phyloP scores from a whole-genome alignment of 768 basidiomycete species.

The Russula ochroleuca region DNA sequence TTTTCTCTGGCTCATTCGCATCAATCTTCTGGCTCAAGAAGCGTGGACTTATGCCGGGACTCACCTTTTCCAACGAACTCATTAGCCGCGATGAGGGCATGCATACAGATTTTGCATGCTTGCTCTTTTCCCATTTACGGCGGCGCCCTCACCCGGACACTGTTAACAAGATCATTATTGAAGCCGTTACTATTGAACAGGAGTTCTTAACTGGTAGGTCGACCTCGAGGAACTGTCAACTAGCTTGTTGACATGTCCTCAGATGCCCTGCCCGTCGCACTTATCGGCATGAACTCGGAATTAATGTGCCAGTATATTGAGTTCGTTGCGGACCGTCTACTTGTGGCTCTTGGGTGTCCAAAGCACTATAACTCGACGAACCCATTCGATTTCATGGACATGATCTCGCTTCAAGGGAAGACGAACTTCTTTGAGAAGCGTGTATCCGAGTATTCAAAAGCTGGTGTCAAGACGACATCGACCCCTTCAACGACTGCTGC shows the following conservation, averaged over 20 bases:
- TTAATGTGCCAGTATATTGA: slow-evolving; percentile 94
- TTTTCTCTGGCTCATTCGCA: slow-evolving; percentile 93
- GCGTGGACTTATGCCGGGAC: slow-evolving; percentile 93
- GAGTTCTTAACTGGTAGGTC: slow-evolving; percentile 75
- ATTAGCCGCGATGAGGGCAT: slow-evolving; percentile 95
- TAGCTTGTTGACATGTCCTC: neutral
- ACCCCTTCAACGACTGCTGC: slow-evolving; percentile 1
- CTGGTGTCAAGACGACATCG: slow-evolving; percentile 41
- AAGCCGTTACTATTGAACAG: slow-evolving; percentile 84
- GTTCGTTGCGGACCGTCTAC: slow-evolving; percentile 85
- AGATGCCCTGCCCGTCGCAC: slow-evolving; percentile 79
- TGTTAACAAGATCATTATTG: slow-evolving; percentile 63
- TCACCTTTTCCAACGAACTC: slow-evolving; percentile 95
- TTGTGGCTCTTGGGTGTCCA: slow-evolving; percentile 76
- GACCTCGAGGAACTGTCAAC: neutral
- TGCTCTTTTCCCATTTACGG: slow-evolving; percentile 79
- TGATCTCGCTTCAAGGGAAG: slow-evolving; percentile 94
- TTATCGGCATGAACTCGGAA: slow-evolving; percentile 88
- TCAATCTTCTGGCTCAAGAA: slow-evolving; percentile 98
- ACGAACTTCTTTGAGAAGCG: slow-evolving; percentile 97
- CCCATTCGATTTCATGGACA: slow-evolving; percentile 92
- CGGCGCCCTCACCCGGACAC: slow-evolving; percentile 78
- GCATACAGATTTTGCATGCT: slow-evolving; percentile 94
- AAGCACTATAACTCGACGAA: slow-evolving; percentile 74
- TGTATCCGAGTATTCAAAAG: slow-evolving; percentile 79